These are phyloP conservation scores for Primulina eburnea DNA, from an alignment of 257 asterid genomes.

Conservation along the genomic window DNA sequence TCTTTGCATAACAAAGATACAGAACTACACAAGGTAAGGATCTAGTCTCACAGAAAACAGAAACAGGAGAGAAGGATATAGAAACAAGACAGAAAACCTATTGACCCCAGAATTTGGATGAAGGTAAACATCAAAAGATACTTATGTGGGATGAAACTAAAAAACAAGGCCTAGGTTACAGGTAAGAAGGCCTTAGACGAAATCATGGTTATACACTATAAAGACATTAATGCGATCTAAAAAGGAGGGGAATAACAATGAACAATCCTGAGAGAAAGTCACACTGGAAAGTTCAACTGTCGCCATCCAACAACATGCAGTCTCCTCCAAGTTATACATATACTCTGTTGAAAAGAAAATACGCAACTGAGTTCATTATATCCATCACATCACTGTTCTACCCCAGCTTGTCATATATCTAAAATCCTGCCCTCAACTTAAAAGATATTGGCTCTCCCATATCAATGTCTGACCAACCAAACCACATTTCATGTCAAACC, in stretches of 20 bases:
- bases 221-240: not conserved
- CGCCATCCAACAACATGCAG: slow-evolving; percentile 12
- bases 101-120: not conserved
- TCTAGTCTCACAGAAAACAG: slow-evolving; percentile 24
- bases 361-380: slow-evolving; percentile 15
- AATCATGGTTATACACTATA: slow-evolving; percentile 27
- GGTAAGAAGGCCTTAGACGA: slow-evolving; percentile 2
- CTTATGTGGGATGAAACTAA: not conserved
- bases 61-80: slow-evolving; percentile 10
- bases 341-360: slow-evolving; percentile 15
- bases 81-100: slow-evolving; percentile 15
- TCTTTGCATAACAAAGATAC: slow-evolving; percentile 27
- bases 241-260: slow-evolving; percentile 15
- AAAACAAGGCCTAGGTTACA: slow-evolving; percentile 12
- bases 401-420: not conserved
- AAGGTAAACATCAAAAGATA: not conserved
- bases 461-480: slow-evolving; percentile 19
- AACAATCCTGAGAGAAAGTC: slow-evolving; percentile 19
- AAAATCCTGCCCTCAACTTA: not conserved
- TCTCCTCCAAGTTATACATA: slow-evolving; percentile 15
- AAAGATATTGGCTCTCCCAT: slow-evolving; percentile 22
- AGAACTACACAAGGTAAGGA: slow-evolving; percentile 29
- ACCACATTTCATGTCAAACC: slow-evolving; percentile 19
- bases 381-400: slow-evolving; percentile 3
- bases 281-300: slow-evolving; percentile 9